Conservation (phyloP, 163 green algal genomes). For the Scenedesmus sp. region DNA sequence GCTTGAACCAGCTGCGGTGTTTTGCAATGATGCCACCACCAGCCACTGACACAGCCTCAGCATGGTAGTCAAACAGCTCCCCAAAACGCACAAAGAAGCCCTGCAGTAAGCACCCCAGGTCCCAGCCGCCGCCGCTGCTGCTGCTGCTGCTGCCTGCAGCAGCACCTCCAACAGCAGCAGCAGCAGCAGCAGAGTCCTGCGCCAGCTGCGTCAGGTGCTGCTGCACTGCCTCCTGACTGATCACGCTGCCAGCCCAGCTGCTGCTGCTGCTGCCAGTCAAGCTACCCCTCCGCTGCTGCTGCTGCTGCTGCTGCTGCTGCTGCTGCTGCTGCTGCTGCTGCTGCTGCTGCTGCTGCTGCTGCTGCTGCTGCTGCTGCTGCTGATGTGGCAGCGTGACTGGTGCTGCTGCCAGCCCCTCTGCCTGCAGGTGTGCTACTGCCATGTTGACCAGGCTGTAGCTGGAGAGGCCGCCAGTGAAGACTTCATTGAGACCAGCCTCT, state of each 20-base stretch:
- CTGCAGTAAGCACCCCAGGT: constrained; percentile 37
- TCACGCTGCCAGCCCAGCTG: not conserved
- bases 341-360: not conserved
- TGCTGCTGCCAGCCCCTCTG: constrained; percentile 19
- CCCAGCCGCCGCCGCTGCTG: not conserved
- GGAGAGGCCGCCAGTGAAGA: constrained; percentile 66
- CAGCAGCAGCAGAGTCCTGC: not conserved
- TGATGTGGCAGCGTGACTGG: too few relatives aligned
- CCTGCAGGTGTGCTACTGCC: constrained; percentile 65
- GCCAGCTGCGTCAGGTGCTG: constrained; percentile 34
- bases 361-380: not conserved
- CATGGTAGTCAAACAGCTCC: constrained; percentile 58
- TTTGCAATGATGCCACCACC: constrained; percentile 52
- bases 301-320: not conserved
- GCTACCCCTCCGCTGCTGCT: not conserved
- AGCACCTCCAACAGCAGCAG: not conserved
- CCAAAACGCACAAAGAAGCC: constrained; percentile 47
- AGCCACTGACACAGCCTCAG: constrained; percentile 59
- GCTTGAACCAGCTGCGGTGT: not conserved
- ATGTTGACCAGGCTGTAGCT: constrained; percentile 74
- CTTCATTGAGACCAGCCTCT: constrained; percentile 65
- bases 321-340: not conserved
- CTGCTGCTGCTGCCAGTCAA: not conserved
- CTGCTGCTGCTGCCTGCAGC: not conserved
- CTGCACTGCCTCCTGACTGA: constrained; percentile 23